Conservation (phyloP, 2,329 filamentous ascomycete genomes). For the Esteya vermicola region DNA sequence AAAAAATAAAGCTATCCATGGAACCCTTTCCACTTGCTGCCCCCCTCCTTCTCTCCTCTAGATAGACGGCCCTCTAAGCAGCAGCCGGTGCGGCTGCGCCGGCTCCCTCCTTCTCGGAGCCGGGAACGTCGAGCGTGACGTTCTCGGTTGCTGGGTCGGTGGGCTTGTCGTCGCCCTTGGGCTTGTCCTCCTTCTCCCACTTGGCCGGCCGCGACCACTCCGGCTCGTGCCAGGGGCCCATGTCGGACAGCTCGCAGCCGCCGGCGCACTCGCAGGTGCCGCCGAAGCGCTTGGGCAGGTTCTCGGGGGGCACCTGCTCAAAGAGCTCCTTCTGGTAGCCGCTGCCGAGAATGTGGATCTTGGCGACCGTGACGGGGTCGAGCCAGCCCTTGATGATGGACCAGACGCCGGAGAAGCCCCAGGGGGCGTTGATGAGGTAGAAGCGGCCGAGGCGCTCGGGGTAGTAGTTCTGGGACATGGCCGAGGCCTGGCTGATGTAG, state of each 20-base stretch:
- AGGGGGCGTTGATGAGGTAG: slow-evolving; percentile 96
- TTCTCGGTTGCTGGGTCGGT: slow-evolving; percentile 21
- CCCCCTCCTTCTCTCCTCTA: too few species aligned
- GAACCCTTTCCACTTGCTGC: too few species aligned
- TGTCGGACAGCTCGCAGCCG: slow-evolving; percentile 76
- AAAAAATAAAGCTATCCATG: too few species aligned
- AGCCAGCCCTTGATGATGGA: slow-evolving; percentile 81
- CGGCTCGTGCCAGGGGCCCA: slow-evolving; percentile 73
- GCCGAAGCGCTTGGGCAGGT: slow-evolving; percentile 75
- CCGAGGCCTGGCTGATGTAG: slow-evolving; percentile 74
- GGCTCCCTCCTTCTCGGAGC: too few species aligned
- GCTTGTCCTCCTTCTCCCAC: slow-evolving; percentile 37
- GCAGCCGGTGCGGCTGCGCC: too few species aligned
- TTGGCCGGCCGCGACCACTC: slow-evolving; percentile 52
- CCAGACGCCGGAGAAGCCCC: slow-evolving; percentile 85
- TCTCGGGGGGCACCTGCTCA: slow-evolving; percentile 74
- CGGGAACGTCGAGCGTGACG: slow-evolving; percentile 8
- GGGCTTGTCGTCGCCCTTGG: slow-evolving; percentile 12
- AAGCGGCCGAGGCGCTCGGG: slow-evolving; percentile 91
- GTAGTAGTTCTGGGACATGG: slow-evolving; percentile 97
- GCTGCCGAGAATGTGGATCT: slow-evolving; percentile 81
- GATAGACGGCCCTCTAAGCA: too few species aligned
- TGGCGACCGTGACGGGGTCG: slow-evolving; percentile 89
- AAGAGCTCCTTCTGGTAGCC: slow-evolving; percentile 76
- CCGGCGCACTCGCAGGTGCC: slow-evolving; percentile 69